phyloP scores from a whole-genome alignment of 805 yeast species.

The Sugiyamaella mastotermitis region DNA sequence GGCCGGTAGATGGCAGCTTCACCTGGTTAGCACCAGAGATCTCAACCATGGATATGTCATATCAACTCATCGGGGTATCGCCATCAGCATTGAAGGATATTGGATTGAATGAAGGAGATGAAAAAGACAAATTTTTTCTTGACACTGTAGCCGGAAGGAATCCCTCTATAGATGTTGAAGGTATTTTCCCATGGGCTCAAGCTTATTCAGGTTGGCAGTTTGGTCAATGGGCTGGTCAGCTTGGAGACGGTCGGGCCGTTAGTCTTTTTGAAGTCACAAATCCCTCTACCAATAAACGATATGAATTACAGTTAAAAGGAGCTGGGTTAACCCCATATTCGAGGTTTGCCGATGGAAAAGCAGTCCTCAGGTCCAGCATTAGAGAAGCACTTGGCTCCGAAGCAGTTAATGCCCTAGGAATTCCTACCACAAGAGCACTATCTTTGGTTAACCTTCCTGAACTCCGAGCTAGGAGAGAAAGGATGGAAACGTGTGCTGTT shows the following conservation, averaged over 20 bases:
- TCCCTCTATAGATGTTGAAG: conserved; percentile 25
- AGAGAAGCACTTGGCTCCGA: conserved; percentile 86
- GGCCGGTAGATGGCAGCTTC: conserved; percentile 58
- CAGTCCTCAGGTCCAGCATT: conserved; percentile 80
- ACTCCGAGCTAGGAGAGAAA: conserved; percentile 65
- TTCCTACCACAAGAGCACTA: conserved; percentile 82
- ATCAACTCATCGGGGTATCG: conserved; percentile 50
- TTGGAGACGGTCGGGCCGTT: conserved; percentile 92
- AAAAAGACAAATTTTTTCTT: conserved; percentile 41
- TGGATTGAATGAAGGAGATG: conserved; percentile 41
- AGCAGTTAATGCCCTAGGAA: conserved; percentile 68
- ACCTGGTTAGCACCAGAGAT: conserved; percentile 60
- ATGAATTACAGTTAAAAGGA: conserved; percentile 82
- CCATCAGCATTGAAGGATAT: conserved; percentile 56
- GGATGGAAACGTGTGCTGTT: conserved; percentile 72
- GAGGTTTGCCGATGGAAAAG: conserved; percentile 95
- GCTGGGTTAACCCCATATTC: conserved; percentile 89
- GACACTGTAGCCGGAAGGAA: conserved; percentile 57
- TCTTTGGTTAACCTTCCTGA: conserved; percentile 67
- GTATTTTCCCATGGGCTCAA: conserved; percentile 75
- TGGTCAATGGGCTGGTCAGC: conserved; percentile 93
- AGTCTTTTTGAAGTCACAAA: conserved; percentile 69
- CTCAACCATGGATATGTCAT: conserved; percentile 39
- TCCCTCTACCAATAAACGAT: conserved; percentile 35
- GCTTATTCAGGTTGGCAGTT: conserved; percentile 96